A percentile compares a stretch with the other conserved stretches of the same genome.
phyloP scores from a whole-genome alignment of 768 basidiomycete species.

The Punctularia strigosozonata region DNA sequence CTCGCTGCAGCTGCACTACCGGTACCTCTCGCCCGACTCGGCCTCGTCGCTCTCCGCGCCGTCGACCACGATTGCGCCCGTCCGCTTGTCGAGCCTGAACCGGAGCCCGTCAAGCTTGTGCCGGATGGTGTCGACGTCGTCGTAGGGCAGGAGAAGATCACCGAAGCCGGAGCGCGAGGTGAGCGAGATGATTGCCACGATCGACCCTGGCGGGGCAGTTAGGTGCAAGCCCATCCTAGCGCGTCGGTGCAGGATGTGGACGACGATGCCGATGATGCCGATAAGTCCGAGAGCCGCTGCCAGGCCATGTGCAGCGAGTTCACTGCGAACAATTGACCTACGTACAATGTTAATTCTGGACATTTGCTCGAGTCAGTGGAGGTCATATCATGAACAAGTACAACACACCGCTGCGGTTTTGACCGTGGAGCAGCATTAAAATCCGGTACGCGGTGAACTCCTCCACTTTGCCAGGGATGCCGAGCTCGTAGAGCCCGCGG shows the following conservation, averaged over 20 bases:
- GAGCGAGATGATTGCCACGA: constrained; percentile 43
- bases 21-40: constrained; percentile 19
- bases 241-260: constrained; percentile 36
- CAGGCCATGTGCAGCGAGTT: constrained; percentile 40
- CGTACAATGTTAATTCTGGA: constrained; percentile 89
- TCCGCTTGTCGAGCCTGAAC: constrained; percentile 52
- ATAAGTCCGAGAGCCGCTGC: constrained; percentile 34
- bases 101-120: constrained; percentile 36
- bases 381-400: background rate
- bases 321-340: constrained; percentile 85
- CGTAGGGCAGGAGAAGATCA: constrained; percentile 47
- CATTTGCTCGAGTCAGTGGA: constrained; percentile 1
- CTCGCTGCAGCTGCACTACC: constrained; percentile 5
- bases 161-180: constrained; percentile 54
- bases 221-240: constrained; percentile 38
- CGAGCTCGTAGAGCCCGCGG: constrained; percentile 84
- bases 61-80: constrained; percentile 56
- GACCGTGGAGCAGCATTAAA: constrained; percentile 88
- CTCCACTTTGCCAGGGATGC: constrained; percentile 83
- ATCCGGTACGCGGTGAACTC: constrained; percentile 98
- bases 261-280: constrained; percentile 32
- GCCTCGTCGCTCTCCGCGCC: constrained; percentile 50
- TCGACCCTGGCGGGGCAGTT: constrained; percentile 44
- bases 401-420: constrained; percentile 82
- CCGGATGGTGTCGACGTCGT: constrained; percentile 31